These are phyloP conservation scores for Artemisia tridentata DNA, from an alignment of 129 eudicot genomes.

Conservation along the genomic window DNA sequence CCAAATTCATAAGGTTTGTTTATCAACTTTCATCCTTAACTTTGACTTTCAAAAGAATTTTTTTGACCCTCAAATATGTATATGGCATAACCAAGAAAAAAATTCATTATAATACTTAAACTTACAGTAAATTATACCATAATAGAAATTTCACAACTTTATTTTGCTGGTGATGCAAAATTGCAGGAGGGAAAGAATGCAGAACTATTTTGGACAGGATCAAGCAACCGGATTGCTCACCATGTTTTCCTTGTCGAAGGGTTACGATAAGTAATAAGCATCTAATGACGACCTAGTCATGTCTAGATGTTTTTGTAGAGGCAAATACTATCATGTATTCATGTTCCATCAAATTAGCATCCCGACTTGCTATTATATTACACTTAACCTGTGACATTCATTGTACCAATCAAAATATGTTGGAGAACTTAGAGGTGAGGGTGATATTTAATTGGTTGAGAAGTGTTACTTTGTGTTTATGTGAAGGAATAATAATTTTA, in stretches of 20 bases:
- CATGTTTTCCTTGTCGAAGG: constrained; percentile 83
- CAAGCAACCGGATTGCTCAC: constrained; percentile 74
- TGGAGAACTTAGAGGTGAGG: too few species aligned
- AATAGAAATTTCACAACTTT: background rate
- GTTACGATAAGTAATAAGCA: constrained; percentile 70
- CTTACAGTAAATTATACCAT: too few species aligned
- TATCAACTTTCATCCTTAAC: too few species aligned
- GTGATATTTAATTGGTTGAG: too few species aligned
- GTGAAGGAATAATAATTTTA: too few species aligned
- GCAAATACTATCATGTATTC: constrained; percentile 76
- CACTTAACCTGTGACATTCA: background rate
- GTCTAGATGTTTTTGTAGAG: constrained; percentile 78
- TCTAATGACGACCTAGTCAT: constrained; percentile 49
- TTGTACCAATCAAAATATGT: too few species aligned
- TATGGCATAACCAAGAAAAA: too few species aligned
- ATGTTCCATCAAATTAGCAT: constrained; percentile 64
- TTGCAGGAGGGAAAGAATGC: constrained; percentile 34
- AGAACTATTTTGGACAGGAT: constrained; percentile 72
- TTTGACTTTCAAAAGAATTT: too few species aligned
- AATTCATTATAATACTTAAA: too few species aligned
- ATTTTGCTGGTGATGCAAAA: background rate
- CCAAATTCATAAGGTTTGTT: too few species aligned
- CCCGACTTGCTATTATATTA: background rate
- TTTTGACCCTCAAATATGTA: too few species aligned
- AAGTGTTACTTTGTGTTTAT: too few species aligned